phyloP scores from a whole-genome alignment of 2,329 filamentous ascomycete genomes.

The Pseudogymnoascus pannorum region DNA sequence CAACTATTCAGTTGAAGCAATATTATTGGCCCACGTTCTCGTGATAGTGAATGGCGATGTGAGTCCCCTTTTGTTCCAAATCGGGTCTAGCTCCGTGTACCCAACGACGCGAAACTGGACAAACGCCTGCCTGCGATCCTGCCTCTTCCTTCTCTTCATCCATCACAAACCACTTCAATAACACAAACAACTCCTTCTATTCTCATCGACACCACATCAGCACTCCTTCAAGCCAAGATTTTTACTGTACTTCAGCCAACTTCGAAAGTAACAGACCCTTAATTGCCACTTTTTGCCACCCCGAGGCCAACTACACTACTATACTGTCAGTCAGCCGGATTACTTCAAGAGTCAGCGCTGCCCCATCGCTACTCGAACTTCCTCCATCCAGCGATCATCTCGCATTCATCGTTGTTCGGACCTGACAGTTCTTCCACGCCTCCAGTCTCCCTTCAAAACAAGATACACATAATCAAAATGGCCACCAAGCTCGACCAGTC shows the following conservation, averaged over 20 bases:
- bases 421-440: slow-evolving; percentile 25
- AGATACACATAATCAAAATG: slow-evolving; percentile 48
- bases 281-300: slow-evolving; percentile 23
- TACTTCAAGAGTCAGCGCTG: slow-evolving; percentile 24
- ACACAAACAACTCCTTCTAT: slow-evolving; percentile 7
- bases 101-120: slow-evolving; percentile 6
- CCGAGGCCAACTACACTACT: slow-evolving; percentile 21
- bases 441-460: slow-evolving; percentile 18
- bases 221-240: slow-evolving; percentile 1
- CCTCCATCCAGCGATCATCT: slow-evolving; percentile 21
- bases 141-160: slow-evolving; percentile 11
- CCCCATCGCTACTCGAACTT: slow-evolving; percentile 19
- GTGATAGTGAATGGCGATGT: background rate
- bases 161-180: slow-evolving; percentile 11
- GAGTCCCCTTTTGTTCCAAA: slow-evolving; percentile 2
- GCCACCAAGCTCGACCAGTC: slow-evolving; percentile 94
- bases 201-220: slow-evolving; percentile 7
- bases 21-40: background rate
- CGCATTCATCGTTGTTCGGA: slow-evolving; percentile 23
- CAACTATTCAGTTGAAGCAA: background rate
- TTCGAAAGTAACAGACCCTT: slow-evolving; percentile 17
- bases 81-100: background rate
- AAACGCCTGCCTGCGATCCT: slow-evolving; percentile 1
- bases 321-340: slow-evolving; percentile 20
- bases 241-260: slow-evolving; percentile 8